Percentiles rank a stretch among this genome's conserved stretches.
phyloP scores from a whole-genome alignment of 257 asterid genomes.

The Capsicum chinense region DNA sequence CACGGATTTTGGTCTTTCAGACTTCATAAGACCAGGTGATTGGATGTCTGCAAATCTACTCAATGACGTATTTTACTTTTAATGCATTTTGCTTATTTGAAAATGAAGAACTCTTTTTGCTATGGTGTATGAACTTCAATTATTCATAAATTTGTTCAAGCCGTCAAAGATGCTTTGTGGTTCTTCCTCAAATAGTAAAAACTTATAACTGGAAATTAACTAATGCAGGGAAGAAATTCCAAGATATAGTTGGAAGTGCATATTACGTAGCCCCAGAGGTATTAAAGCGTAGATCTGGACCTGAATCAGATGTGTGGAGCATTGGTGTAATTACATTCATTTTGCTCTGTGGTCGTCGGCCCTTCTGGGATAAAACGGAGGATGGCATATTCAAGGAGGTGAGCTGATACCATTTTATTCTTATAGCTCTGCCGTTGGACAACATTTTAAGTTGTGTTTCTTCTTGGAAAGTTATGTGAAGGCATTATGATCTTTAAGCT shows the following conservation, averaged over 20 bases:
- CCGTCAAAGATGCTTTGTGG: slow-evolving; percentile 1
- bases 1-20: slow-evolving; percentile 85
- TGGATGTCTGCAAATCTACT: slow-evolving; percentile 19
- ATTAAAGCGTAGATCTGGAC: slow-evolving; percentile 69
- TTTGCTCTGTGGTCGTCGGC: slow-evolving; percentile 82
- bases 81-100: background rate
- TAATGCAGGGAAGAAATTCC: slow-evolving; percentile 68
- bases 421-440: background rate
- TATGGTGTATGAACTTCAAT: background rate
- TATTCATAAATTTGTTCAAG: background rate
- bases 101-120: background rate
- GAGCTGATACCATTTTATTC: slow-evolving; percentile 4
- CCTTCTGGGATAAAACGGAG: slow-evolving; percentile 80
- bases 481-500: background rate
- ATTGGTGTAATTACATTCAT: slow-evolving; percentile 82
- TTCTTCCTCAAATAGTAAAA: slow-evolving; percentile 1
- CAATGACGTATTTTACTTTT: background rate
- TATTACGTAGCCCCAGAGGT: slow-evolving; percentile 88
- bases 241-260: slow-evolving; percentile 83
- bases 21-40: slow-evolving; percentile 77
- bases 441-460: background rate
- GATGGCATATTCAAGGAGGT: slow-evolving; percentile 70
- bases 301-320: slow-evolving; percentile 89
- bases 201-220: background rate
- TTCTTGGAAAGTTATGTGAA: background rate